Evolutionary conservation across 148 eudicot genomes (phyloP).

Genomic region (Heliamphora exappendiculata): DNA sequence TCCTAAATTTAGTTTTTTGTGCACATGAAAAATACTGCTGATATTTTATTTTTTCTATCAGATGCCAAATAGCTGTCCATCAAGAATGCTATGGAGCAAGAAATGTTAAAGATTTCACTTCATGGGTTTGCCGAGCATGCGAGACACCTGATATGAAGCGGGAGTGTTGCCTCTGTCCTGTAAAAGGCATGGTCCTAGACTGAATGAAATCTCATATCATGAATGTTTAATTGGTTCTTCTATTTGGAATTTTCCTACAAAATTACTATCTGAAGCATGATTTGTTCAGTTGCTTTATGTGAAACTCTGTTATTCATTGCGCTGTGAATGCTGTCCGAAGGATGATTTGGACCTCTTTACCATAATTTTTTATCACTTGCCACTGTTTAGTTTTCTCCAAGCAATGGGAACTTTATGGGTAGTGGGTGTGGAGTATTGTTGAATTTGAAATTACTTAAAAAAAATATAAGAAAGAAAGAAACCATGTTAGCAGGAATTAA

Average conservation of each 20-base stretch:
- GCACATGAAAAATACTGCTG: constrained; percentile 4
- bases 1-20: neutral
- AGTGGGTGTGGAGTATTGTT: neutral
- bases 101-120: constrained; percentile 79
- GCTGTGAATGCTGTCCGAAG: neutral
- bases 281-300: neutral
- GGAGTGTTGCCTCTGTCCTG: constrained; percentile 98
- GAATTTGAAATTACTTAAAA: neutral
- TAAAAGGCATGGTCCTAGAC: constrained; percentile 54
- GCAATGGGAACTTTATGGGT: neutral
- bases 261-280: neutral
- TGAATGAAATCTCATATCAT: neutral
- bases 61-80: constrained; percentile 99
- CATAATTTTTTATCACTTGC: neutral
- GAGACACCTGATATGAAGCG: constrained; percentile 86
- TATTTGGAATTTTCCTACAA: neutral
- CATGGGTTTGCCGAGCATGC: constrained; percentile 97
- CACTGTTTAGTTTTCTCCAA: neutral
- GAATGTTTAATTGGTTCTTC: neutral
- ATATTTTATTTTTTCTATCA: constrained; percentile 21
- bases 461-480: neutral
- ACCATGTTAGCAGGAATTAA: neutral
- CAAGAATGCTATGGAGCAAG: constrained; percentile 99
- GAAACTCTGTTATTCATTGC: neutral
- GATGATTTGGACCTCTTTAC: constrained; percentile 1